A percentile compares a stretch with the other conserved stretches of the same genome.
phyloP scores from a whole-genome alignment of 495 filamentous ascomycete species.

The Sphaerosporella brunnea region DNA sequence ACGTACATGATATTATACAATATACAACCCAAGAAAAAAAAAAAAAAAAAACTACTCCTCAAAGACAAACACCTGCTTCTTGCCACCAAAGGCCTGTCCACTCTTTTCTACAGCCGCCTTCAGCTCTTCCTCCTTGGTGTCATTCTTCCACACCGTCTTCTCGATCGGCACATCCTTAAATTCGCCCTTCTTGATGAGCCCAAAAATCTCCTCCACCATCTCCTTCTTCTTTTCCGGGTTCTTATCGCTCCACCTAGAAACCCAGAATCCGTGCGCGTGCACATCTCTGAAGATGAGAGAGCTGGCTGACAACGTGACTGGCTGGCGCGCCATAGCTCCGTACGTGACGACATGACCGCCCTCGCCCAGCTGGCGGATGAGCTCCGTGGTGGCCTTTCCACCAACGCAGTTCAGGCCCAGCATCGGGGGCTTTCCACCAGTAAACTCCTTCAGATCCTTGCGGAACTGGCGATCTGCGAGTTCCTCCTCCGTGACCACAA shows the following conservation, averaged over 20 bases:
- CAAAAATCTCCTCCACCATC: conserved; percentile 66
- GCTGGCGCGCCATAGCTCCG: conserved; percentile 81
- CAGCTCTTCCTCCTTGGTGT: conserved; percentile 47
- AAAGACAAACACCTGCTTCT: conserved; percentile 84
- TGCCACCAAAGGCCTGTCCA: conserved; percentile 58
- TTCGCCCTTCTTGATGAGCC: conserved; percentile 50
- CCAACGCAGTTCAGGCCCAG: conserved; percentile 89
- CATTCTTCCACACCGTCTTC: conserved; percentile 61
- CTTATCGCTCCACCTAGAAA: conserved; percentile 69
- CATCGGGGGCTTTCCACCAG: conserved; percentile 47
- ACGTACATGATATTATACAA: not conserved
- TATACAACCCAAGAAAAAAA: not conserved
- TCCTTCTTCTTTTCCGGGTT: conserved; percentile 54
- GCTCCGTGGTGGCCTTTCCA: conserved; percentile 55
- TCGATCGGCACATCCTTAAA: conserved; percentile 69
- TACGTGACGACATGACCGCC: conserved; percentile 75
- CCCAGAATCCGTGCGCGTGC: conserved; percentile 81
- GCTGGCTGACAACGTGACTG: conserved; percentile 55
- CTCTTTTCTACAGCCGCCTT: conserved; percentile 53
- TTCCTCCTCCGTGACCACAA: conserved; percentile 66
- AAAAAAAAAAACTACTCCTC: conserved; percentile 18
- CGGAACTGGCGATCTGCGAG: conserved; percentile 43
- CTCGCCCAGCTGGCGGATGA: conserved; percentile 48
- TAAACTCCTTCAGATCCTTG: conserved; percentile 42
- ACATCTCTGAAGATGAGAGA: conserved; percentile 83